Base-by-base conservation (phyloP, 2,329 filamentous ascomycete species). In the Botrytis fragariae region DNA sequence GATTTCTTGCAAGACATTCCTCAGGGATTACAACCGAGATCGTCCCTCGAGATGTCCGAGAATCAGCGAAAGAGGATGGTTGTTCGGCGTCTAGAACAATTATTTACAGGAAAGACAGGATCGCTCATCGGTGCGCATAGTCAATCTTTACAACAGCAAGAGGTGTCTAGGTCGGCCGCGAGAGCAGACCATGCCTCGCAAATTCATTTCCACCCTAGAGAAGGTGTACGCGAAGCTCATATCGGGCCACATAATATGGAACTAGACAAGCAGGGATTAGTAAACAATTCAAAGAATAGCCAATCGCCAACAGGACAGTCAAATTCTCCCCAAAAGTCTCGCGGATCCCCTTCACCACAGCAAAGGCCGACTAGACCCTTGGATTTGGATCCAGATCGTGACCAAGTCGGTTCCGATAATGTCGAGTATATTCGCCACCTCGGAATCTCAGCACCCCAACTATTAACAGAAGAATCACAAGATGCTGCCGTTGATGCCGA, bases 381-480 rank as follows among this genome's bases (percentile, higher is more conserved):
- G 57, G 93, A 97, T 79, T 83, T 96, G 20, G 93, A 97, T 77
- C 92, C 92, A 3, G 88, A 93, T 79, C 90, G 93, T n/a, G 86
- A 88, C 5, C 93, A 95, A 79, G 84, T 92, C 9, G 92, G 93
- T 0, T 85, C 87, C 0, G 93, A 96, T 1, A 97, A 96, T 75
- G 90, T 96, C 82, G 87, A 92, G 12, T 95, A 94, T 79, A 92
- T 94, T 76, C 89, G 90, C 10, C 92, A 94, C 81, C 84, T 95
- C 20, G 92, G 92, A 18, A 85, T 93, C 16, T 83, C 88, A 0
- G 89, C 90, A 0, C 89, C 89, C 0, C 86, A 91, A 65, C 80
- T 88, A 3, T 77, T 85, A 16, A 83, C 83, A 16, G 82, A 84
- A 3, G 83, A 84, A 25, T 84, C 83, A 29, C 78, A 83, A 1